These are phyloP conservation scores for Ploettnerulaceae sp. DNA, from an alignment of 2,329 filamentous ascomycete species.

Conservation along the genomic window DNA sequence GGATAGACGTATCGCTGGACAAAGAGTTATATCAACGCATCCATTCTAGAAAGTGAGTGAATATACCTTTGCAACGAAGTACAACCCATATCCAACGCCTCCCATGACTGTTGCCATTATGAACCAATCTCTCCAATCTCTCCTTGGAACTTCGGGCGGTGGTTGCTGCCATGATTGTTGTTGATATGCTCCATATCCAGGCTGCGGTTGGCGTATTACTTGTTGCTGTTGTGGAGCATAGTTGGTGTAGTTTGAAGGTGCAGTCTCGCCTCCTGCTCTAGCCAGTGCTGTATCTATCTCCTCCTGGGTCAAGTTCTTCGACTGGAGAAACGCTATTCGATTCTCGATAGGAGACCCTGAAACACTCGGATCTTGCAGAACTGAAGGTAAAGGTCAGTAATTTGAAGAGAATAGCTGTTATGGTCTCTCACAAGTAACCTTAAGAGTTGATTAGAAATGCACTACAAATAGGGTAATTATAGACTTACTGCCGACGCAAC, in stretches of 20 bases:
- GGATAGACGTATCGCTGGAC: slow-evolving; percentile 81
- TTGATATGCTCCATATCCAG: slow-evolving; percentile 44
- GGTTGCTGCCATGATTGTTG: slow-evolving; percentile 54
- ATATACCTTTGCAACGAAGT: slow-evolving; percentile 76
- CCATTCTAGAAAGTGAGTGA: too few relatives aligned
- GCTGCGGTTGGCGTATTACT: slow-evolving; percentile 35
- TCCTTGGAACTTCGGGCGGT: slow-evolving; percentile 59
- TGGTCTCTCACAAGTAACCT: slow-evolving; percentile 34
- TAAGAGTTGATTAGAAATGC: slow-evolving; percentile 25
- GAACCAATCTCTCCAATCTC: slow-evolving; percentile 99
- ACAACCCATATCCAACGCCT: slow-evolving; percentile 84
- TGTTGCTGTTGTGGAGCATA: slow-evolving; percentile 40
- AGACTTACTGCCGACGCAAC: slow-evolving; percentile 69
- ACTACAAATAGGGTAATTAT: slow-evolving; percentile 6
- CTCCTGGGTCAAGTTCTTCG: slow-evolving; percentile 95
- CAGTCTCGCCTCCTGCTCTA: slow-evolving; percentile 60
- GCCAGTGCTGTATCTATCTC: slow-evolving; percentile 84
- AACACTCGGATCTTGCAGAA: slow-evolving; percentile 92
- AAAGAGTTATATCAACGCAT: too few relatives aligned
- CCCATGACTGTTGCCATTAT: slow-evolving; percentile 97
- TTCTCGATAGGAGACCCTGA: slow-evolving; percentile 87
- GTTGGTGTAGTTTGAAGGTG: slow-evolving; percentile 39
- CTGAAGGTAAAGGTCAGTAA: slow-evolving; percentile 41
- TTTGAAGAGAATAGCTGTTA: not conserved
- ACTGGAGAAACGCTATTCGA: slow-evolving; percentile 85